Conservation (phyloP, 2,329 filamentous ascomycete species). For the Rutstroemia sp. region DNA sequence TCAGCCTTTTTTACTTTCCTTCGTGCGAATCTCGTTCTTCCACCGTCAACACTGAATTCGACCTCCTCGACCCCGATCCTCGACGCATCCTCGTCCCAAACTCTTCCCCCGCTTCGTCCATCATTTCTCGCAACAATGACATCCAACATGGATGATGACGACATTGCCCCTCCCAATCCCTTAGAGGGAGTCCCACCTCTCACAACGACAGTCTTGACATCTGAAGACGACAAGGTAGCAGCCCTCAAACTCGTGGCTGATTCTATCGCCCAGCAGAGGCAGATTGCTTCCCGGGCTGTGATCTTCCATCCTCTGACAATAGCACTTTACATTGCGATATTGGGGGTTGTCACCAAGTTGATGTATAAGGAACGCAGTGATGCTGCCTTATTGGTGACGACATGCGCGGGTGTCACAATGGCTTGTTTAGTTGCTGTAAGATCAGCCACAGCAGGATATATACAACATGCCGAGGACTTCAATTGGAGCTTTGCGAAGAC, state of each 20-base stretch:
- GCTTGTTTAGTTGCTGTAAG: conserved; percentile 55
- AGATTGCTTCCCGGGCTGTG: conserved; percentile 34
- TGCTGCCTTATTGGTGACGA: conserved; percentile 46
- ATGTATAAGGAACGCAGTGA: conserved; percentile 38
- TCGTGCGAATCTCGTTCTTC: conserved; percentile 70
- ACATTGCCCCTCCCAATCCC: conserved; percentile 29
- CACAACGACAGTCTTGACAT: conserved; percentile 49
- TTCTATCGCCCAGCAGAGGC: conserved; percentile 75
- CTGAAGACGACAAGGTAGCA: conserved; percentile 53
- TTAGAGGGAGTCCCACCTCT: conserved; percentile 52
- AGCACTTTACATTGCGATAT: conserved; percentile 37
- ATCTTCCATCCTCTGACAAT: conserved; percentile 46
- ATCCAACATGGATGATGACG: conserved; percentile 30
- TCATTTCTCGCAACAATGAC: conserved; percentile 32
- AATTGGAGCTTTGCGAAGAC: conserved; percentile 23
- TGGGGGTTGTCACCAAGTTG: conserved; percentile 39
- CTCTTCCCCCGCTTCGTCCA: conserved; percentile 31
- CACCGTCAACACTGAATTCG: conserved; percentile 41
- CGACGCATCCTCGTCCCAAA: conserved; percentile 42
- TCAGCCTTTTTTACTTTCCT: conserved; percentile 78
- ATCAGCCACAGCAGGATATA: conserved; percentile 53
- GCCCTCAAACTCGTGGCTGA: conserved; percentile 71
- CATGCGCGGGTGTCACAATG: conserved; percentile 56
- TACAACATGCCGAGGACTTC: conserved; percentile 23
- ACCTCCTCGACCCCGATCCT: conserved; percentile 58